Evolutionary conservation across 2,329 filamentous ascomycete species (phyloP), one percentile per base, ranked within the genome.

Genomic region (Claviceps digitariae): DNA sequence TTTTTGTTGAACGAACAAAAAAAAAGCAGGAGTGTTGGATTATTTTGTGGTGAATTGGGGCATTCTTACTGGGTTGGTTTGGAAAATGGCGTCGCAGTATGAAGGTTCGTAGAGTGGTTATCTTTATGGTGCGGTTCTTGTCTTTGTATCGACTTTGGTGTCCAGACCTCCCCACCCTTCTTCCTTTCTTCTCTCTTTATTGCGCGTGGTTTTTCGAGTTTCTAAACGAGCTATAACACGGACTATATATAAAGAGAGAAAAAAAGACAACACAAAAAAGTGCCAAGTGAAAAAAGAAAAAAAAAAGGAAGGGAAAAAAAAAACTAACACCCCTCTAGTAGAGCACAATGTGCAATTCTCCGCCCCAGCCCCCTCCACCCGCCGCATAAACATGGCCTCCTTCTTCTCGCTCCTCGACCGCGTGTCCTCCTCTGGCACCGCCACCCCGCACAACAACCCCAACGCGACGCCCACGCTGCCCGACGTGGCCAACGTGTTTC

Each of bases 311-410:
- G 5, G 20, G 12, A 21, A 25, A 23, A 2, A n/a, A 17, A 2
- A 15, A 45, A 23, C 53, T 52, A 29, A 40, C 52, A 29, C 45
- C 21, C 27, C 27, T 20, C 12, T 58, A 84, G 81, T 84, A 64
- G 81, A 84, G 65, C 81, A 84, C 70, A 79, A 78, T 64, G 79
- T 84, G 67, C 72, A 76, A 60, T 65, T 73, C 54, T 47, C 69
- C 31, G 58, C 72, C 48, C 57, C 66, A 67, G 25, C 44, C n/a
- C 64, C 69, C 50, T 67, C 69, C 54, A 69, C 69, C 49, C 79
- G 81, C 43, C 77, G 77, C 62, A 68, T 79, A 56, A 79, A 83
- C 69, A 84, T 84, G 81, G 75, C 79, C 51, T 77, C 75, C 56
- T 84, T 83, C 69, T 75, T 69, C 60, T 74, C 77, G 53, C 75